phyloP scores from a whole-genome alignment of 108 stramenopile genomes.

The Fistulifera solaris region DNA sequence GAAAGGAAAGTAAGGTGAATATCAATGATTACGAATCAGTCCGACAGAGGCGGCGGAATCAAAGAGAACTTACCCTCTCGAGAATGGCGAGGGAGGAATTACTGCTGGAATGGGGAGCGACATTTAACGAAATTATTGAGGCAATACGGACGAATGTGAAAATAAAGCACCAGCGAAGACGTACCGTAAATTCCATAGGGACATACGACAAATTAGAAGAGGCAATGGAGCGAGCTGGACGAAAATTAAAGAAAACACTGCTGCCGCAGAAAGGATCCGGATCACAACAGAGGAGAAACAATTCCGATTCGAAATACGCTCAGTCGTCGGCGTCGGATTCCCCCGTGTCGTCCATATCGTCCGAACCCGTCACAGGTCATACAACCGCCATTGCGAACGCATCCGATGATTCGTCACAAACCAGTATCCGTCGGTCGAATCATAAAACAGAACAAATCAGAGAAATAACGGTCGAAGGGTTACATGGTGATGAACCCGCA shows the following conservation, averaged over 20 bases:
- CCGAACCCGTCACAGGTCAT: no score
- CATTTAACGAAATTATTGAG: slow-evolving; percentile 45
- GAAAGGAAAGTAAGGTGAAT: slow-evolving; percentile 14
- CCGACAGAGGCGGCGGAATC: slow-evolving; percentile 23
- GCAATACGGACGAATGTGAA: slow-evolving; percentile 48
- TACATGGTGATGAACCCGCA: no score
- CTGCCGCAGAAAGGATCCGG: slow-evolving; percentile 9
- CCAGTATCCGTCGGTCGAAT: no score
- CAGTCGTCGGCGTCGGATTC: no score
- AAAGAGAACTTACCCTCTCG: slow-evolving; percentile 36
- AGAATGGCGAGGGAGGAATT: slow-evolving; percentile 48
- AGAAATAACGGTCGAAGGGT: no score
- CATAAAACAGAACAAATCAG: no score
- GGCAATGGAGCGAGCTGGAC: slow-evolving; percentile 32
- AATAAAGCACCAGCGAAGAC: slow-evolving; percentile 53
- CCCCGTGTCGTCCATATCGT: no score
- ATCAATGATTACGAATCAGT: slow-evolving; percentile 43
- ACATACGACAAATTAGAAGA: slow-evolving; percentile 39
- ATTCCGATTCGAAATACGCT: no score
- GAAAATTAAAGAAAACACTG: slow-evolving; percentile 28
- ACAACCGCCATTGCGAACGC: no score
- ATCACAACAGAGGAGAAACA: no score
- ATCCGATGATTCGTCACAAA: no score
- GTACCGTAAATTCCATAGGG: slow-evolving; percentile 54
- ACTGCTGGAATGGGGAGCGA: slow-evolving; percentile 43